Percentiles rank a stretch among this genome's conserved stretches.
Evolutionary conservation across 257 asterid species (phyloP).

Genomic region (Galeopsis tetrahit): DNA sequence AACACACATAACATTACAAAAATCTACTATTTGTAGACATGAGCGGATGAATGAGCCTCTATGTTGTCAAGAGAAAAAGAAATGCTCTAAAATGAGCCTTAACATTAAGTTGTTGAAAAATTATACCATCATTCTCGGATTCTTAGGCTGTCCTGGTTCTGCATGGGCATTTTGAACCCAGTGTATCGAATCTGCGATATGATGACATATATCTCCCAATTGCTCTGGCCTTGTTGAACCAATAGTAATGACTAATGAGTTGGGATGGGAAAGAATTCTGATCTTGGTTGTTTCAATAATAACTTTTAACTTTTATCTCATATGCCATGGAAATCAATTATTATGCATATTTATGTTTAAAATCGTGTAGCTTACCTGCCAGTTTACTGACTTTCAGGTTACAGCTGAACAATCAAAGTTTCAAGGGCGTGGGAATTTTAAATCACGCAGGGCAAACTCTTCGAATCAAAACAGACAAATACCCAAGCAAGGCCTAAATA

Average conservation of each 20-base stretch:
- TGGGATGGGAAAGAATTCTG: neutral
- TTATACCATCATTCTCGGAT: neutral
- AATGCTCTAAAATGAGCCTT: conserved; percentile 2
- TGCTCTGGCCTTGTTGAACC: neutral
- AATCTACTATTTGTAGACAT: neutral
- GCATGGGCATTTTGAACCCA: conserved; percentile 1
- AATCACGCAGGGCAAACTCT: conserved; percentile 54
- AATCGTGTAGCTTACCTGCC: conserved; percentile 23
- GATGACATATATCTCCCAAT: neutral
- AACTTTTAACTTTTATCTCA: neutral
- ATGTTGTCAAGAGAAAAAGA: neutral
- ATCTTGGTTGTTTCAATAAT: neutral
- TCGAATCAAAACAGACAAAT: conserved; percentile 60
- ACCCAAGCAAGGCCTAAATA: conserved; percentile 64
- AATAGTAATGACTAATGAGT: neutral
- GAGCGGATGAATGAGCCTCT: conserved; percentile 10
- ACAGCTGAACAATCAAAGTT: conserved; percentile 62
- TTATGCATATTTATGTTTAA: conserved; percentile 19
- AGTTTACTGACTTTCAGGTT: conserved; percentile 49
- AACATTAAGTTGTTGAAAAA: neutral
- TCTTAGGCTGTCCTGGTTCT: conserved; percentile 13
- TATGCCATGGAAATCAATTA: neutral
- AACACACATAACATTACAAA: neutral
- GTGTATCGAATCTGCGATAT: neutral
- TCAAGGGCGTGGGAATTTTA: conserved; percentile 59